These are phyloP conservation scores for Davidsoniella australis DNA, from an alignment of 2,329 filamentous ascomycete genomes.

Conservation along the genomic window DNA sequence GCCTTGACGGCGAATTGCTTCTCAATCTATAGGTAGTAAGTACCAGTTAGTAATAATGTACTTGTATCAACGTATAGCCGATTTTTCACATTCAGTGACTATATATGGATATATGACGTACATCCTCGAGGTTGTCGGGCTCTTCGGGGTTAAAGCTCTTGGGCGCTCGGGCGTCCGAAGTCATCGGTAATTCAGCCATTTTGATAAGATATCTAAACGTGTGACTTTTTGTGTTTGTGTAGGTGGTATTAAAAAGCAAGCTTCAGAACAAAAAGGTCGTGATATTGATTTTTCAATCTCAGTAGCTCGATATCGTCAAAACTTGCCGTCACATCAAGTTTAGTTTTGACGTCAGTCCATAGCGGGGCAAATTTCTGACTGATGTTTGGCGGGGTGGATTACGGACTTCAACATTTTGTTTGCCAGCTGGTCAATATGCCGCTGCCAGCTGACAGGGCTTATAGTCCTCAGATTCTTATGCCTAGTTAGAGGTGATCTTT, in stretches of 20 bases:
- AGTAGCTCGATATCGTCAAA: not conserved
- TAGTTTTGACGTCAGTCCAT: slow-evolving; percentile 7
- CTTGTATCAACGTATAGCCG: no score
- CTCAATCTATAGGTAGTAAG: slow-evolving; percentile 53
- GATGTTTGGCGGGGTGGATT: not conserved
- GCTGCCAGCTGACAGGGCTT: not conserved
- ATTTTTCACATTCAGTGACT: not conserved
- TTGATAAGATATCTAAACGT: not conserved
- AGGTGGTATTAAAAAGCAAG: no score
- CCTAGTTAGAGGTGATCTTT: no score
- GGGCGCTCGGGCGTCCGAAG: slow-evolving; percentile 6
- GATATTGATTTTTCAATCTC: not conserved
- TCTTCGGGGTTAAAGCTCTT: slow-evolving; percentile 36
- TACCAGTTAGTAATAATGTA: not conserved
- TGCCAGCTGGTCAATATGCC: slow-evolving; percentile 2
- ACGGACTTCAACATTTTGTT: not conserved
- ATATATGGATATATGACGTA: slow-evolving; percentile 21
- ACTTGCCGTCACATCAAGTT: not conserved
- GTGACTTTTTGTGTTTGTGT: not conserved
- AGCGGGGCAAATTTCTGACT: slow-evolving; percentile 8
- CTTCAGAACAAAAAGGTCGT: not conserved
- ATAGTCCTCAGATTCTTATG: no score
- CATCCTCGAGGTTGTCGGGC: slow-evolving; percentile 37
- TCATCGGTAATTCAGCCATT: slow-evolving; percentile 10
- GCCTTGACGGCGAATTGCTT: slow-evolving; percentile 98